A percentile compares a stretch with the other conserved stretches of the same genome.
Evolutionary conservation across 495 filamentous ascomycete genomes (phyloP).

Genomic region (Symbiotaphrina buchneri): DNA sequence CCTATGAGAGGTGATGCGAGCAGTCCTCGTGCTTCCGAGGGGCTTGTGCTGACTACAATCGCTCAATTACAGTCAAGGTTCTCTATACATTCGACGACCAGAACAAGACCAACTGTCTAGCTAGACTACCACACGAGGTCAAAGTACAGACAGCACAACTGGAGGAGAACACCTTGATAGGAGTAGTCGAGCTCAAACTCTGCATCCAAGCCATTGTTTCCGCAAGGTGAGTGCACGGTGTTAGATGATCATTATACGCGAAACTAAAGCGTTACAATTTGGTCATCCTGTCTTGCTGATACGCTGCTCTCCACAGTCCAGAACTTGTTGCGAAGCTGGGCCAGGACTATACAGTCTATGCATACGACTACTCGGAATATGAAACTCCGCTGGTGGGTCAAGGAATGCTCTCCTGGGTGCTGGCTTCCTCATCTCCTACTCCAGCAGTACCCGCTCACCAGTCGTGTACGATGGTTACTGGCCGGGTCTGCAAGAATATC

Average conservation of each 20-base stretch:
- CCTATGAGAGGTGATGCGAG: conserved; percentile 4
- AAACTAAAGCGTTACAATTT: neutral
- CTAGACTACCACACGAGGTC: conserved; percentile 65
- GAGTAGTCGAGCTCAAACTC: conserved; percentile 72
- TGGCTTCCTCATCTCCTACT: conserved; percentile 36
- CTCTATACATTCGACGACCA: conserved; percentile 91
- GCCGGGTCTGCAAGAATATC: conserved; percentile 68
- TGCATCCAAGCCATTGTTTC: conserved; percentile 73
- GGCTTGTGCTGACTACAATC: neutral
- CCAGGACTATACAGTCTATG: conserved; percentile 89
- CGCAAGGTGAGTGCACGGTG: conserved; percentile 24
- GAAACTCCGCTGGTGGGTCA: conserved; percentile 86
- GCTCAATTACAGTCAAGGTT: conserved; percentile 50
- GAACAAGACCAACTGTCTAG: conserved; percentile 74
- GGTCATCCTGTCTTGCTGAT: neutral
- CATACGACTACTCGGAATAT: conserved; percentile 88
- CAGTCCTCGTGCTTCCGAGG: neutral
- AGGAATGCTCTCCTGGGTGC: conserved; percentile 78
- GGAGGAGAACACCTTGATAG: conserved; percentile 58
- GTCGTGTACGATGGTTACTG: conserved; percentile 62
- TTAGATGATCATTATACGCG: neutral
- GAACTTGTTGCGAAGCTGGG: conserved; percentile 68
- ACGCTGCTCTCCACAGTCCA: conserved; percentile 28
- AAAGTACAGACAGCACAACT: conserved; percentile 58
- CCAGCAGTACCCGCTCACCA: conserved; percentile 30